These are phyloP conservation scores for Scheffersomyces amazonensis DNA, from an alignment of 805 yeast genomes.

Conservation along the genomic window DNA sequence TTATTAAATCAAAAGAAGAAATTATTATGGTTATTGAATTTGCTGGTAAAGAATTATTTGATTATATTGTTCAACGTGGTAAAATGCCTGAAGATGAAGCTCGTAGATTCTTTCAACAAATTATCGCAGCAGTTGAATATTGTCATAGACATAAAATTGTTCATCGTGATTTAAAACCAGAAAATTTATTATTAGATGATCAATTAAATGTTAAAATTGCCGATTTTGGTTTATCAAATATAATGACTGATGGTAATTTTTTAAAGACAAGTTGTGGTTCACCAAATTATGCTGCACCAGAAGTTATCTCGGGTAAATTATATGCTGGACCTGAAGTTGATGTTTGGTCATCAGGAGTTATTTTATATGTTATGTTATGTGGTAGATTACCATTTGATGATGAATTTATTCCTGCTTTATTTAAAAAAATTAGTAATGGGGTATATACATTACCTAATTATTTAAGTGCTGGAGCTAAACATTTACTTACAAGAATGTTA, in stretches of 20 bases:
- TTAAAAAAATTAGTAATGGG: slow-evolving; percentile 90
- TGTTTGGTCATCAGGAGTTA: slow-evolving; percentile 97
- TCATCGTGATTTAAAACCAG: slow-evolving; percentile 95
- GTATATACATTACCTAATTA: slow-evolving; percentile 88
- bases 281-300: slow-evolving; percentile 98
- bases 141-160: slow-evolving; percentile 96
- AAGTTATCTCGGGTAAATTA: slow-evolving; percentile 88
- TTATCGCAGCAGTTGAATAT: slow-evolving; percentile 93
- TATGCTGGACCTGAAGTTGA: slow-evolving; percentile 99
- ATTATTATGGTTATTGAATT: slow-evolving; percentile 96
- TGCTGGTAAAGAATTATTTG: slow-evolving; percentile 95
- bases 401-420: slow-evolving; percentile 90
- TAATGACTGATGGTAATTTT: slow-evolving; percentile 97
- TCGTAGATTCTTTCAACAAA: slow-evolving; percentile 91
- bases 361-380: slow-evolving; percentile 91
- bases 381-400: slow-evolving; percentile 96
- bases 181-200: slow-evolving; percentile 85
- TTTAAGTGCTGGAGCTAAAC: slow-evolving; percentile 80
- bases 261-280: slow-evolving; percentile 94
- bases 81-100: slow-evolving; percentile 91
- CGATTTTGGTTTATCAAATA: slow-evolving; percentile 90
- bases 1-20: slow-evolving; percentile 91
- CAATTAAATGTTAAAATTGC: slow-evolving; percentile 91
- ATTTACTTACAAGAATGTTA: slow-evolving; percentile 80
- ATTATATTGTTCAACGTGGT: slow-evolving; percentile 91